Base-by-base conservation (phyloP, 2,329 filamentous ascomycete species). In the Simplicillium aogashimaense region DNA sequence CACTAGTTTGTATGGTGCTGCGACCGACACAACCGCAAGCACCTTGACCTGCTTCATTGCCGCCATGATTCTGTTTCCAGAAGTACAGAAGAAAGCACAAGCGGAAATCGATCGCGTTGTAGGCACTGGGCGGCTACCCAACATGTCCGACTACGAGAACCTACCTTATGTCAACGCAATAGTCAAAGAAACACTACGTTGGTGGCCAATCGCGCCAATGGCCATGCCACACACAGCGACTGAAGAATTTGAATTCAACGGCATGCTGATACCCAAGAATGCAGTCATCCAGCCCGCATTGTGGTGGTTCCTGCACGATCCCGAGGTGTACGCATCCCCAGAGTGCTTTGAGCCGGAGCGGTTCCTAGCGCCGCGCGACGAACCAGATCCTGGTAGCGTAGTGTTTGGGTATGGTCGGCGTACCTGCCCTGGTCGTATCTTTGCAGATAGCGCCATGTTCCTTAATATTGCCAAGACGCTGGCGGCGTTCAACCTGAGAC, bases 311-410 rank as follows among this genome's bases (percentile, higher is more conserved):
- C 71, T 80, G 17, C 82, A 86, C 56, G 82, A 87, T 50, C 73
- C 77, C 2, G 74, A 79, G 29, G 76, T 75, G 2, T 86, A 87
- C 54, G 66, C 73, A 0, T 38, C 59, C 9, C 60, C 60, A 0
- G 44, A 43, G 4, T 12, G 17, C 2, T 65, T 65, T 16, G 47
- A 59, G 18, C 61, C 60, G 0, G 54, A 56, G 1, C 50, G 61
- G 0, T 64, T 50, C 44, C 44, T 62, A 3, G 35, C 32, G 18
- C 47, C 50, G 2, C 41, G 49, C 7, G 50, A 53, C 1, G 54
- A 56, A 12, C 57, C 53, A 1, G 53, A 59, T 7, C 57, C 63
- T 0, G 20, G 18, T 0, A 35, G 36, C 0, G 39, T 52, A 1
- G 50, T 50, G 2, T 65, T 62, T 36, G 63, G 61, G 0, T 65